A percentile compares a stretch with the other conserved stretches of the same genome.
Conservation (phyloP, 768 basidiomycete genomes). For the Suillus luteus region DNA sequence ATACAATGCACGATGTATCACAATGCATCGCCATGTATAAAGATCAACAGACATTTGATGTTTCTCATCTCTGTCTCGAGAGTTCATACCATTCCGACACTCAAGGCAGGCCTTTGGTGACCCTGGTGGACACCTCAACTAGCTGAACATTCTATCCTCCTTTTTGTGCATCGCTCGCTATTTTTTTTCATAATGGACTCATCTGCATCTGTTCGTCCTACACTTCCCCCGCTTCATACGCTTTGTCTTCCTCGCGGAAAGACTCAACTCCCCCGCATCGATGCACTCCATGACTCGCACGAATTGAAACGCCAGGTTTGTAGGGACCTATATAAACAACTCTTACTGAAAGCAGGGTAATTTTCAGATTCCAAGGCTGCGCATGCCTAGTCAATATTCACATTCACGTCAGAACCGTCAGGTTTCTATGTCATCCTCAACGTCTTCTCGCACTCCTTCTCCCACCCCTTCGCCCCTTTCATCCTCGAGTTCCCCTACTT, state of each 20-base stretch:
- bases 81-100: constrained; percentile 9
- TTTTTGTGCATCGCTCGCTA: neutral
- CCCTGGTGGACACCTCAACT: constrained; percentile 20
- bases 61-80: constrained; percentile 14
- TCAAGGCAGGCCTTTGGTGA: constrained; percentile 27
- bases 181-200: constrained; percentile 16
- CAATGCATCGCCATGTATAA: constrained; percentile 17
- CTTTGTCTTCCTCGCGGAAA: constrained; percentile 39
- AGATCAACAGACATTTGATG: constrained; percentile 5
- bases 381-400: constrained; percentile 2
- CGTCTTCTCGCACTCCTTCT: constrained; percentile 42
- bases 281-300: constrained; percentile 17
- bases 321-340: neutral
- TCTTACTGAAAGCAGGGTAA: neutral
- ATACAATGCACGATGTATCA: constrained; percentile 16
- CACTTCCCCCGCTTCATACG: constrained; percentile 53
- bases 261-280: constrained; percentile 15
- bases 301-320: constrained; percentile 18
- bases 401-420: constrained; percentile 29
- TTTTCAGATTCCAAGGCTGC: constrained; percentile 6
- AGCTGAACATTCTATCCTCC: constrained; percentile 16
- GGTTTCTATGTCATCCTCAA: constrained; percentile 41
- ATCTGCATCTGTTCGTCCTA: constrained; percentile 42
- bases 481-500: constrained; percentile 12
- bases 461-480: constrained; percentile 34